These are phyloP conservation scores for Dunaliella primolecta DNA, from an alignment of 139 green algal species.

Conservation along the genomic window DNA sequence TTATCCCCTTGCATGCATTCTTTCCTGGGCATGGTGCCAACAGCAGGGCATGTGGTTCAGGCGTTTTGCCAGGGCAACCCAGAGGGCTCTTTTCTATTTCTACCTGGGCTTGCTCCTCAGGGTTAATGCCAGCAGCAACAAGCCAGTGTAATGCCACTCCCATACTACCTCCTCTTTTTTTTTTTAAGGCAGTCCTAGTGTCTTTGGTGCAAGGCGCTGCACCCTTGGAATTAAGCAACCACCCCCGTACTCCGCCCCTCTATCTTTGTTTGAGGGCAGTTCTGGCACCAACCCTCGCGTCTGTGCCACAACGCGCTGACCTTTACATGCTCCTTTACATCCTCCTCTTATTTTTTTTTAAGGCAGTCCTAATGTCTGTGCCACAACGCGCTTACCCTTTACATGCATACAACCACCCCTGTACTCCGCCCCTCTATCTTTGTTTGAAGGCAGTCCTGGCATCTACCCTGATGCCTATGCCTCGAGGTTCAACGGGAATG, in stretches of 20 bases:
- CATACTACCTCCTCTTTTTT: not conserved
- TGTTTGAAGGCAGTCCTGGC: conserved; percentile 33
- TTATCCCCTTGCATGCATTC: not conserved
- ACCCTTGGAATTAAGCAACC: not conserved
- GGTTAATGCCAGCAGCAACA: not conserved
- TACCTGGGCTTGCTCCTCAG: not conserved
- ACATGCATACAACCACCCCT: not conserved
- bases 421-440: not conserved
- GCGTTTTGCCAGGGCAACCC: conserved; percentile 36
- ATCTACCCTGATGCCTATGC: conserved; percentile 19
- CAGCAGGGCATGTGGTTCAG: no score
- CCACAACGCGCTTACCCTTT: not conserved
- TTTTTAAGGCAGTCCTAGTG: not conserved
- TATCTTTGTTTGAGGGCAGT: no score
- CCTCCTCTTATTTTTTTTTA: not conserved
- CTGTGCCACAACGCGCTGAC: not conserved
- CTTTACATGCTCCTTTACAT: not conserved
- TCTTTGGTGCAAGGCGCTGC: not conserved
- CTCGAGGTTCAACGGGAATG: not conserved
- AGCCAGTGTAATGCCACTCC: not conserved
- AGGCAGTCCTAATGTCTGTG: not conserved
- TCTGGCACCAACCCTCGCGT: conserved; percentile 15
- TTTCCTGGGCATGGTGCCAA: not conserved
- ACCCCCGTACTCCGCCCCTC: not conserved
- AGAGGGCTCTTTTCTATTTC: conserved; percentile 10